Evolutionary conservation across 352 stramenopile genomes (phyloP).

Genomic region (Pythium aristosporum): DNA sequence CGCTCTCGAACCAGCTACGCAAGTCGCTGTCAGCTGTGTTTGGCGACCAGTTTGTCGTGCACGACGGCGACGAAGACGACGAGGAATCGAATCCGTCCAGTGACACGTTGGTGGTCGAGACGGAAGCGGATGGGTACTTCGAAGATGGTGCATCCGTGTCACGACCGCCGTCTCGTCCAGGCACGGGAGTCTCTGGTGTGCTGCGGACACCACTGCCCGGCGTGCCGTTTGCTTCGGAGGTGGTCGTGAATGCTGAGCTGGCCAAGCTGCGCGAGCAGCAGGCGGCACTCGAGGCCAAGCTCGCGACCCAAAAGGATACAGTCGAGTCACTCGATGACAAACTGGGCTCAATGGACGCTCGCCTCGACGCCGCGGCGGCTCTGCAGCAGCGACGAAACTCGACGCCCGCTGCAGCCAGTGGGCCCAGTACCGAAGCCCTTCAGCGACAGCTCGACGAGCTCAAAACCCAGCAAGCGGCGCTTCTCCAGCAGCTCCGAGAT

Average conservation of each 20-base stretch:
- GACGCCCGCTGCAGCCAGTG: not conserved
- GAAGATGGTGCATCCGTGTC: conserved; percentile 6
- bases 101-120: not conserved
- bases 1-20: conserved; percentile 47
- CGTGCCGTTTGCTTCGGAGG: conserved; percentile 41
- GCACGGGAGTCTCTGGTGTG: conserved; percentile 25
- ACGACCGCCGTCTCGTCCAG: conserved; percentile 13
- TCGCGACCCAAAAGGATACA: conserved; percentile 39
- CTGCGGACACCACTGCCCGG: conserved; percentile 28
- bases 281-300: conserved; percentile 32
- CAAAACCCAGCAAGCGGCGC: conserved; percentile 37
- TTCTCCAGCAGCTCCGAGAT: conserved; percentile 42
- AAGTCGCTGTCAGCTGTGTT: conserved; percentile 45
- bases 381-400: conserved; percentile 15
- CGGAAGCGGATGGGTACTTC: not conserved
- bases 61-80: conserved; percentile 29
- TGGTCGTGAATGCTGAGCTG: conserved; percentile 43
- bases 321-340: conserved; percentile 37
- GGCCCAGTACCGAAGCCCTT: conserved; percentile 25
- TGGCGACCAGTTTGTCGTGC: conserved; percentile 30
- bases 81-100: not conserved
- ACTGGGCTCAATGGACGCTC: conserved; percentile 32
- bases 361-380: conserved; percentile 17
- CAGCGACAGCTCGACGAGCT: conserved; percentile 53
- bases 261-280: conserved; percentile 42